Base-by-base conservation (phyloP, 495 filamentous ascomycete species). In the Hyphodiscus hymeniophilus region DNA sequence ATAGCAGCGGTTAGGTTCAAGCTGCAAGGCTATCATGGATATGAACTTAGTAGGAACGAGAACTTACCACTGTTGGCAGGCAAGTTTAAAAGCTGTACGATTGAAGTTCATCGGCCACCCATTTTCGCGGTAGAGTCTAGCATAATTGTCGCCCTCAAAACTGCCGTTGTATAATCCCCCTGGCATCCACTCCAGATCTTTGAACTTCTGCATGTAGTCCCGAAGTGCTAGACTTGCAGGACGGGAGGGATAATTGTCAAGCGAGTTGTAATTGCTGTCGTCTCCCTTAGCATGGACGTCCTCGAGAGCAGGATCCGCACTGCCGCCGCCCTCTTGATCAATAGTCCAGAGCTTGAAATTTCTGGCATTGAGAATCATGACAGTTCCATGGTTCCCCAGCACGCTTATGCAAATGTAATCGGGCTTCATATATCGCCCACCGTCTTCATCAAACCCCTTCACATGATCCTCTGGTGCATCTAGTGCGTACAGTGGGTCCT, bases 161-260 rank as follows among this genome's bases (percentile, higher is more conserved):
- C 11, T n/a, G 5, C 42, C 44, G 35, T 23, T 38, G 13, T 45
- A 33, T 2, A 17, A 10, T 36, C 44, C 44, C 24, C 44, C 44
- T 6, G 44, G 44, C 44, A 47, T 38, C 44, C 44, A 47, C 21
- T 47, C 44, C 13, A 47, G n/a, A 15, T 12, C 18, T n/a, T n/a
- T 47, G 18, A 47, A 36, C 8, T 13, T 22, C 6, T 38, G 11
- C 10, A 47, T 47, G 32, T 47, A 47, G 20, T 36, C 32, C 17
- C 31, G 15, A 10, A 47, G 33, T 4, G 32, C 44, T 2, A 17
- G 13, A 21, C 12, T 38, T 7, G 31, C 44, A 2, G 26, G 32
- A 7, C 44, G 28, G 17, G 44, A 47, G 12, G 31, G 31, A 24
- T 47, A 47, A 17, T 22, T 12, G 12, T 38, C 28, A n/a, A 17